phyloP scores from a whole-genome alignment of 768 basidiomycete species.

The Guyanaporus albipodus region DNA sequence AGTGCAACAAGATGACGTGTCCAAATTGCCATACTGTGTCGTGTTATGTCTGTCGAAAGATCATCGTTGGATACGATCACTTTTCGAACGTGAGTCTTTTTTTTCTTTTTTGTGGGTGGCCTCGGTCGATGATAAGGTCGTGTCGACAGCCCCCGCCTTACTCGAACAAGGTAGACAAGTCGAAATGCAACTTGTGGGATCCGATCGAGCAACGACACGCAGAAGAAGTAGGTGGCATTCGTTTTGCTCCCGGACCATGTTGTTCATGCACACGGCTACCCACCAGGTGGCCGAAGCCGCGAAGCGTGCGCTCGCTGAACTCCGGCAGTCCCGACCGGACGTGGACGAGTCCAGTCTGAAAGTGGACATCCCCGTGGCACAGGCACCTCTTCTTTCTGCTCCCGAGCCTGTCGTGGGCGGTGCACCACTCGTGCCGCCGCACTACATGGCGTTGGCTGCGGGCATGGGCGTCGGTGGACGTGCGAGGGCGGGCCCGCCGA shows the following conservation, averaged over 20 bases:
- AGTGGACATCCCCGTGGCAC: constrained; percentile 53
- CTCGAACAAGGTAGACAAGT: constrained; percentile 23
- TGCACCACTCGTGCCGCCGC: no score
- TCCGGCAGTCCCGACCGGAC: constrained; percentile 58
- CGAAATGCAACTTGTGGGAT: constrained; percentile 69
- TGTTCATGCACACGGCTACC: background rate
- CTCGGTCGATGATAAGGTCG: no score
- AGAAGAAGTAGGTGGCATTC: constrained; percentile 48
- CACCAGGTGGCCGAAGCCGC: constrained; percentile 64
- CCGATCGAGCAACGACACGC: constrained; percentile 58
- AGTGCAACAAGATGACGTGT: constrained; percentile 94
- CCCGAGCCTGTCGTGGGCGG: background rate
- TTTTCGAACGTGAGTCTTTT: constrained; percentile 49
- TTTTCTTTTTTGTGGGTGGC: background rate
- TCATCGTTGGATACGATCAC: constrained; percentile 75
- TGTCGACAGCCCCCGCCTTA: constrained; percentile 23
- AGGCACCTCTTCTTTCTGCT: background rate
- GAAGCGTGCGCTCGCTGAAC: constrained; percentile 60
- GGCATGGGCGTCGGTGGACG: no score
- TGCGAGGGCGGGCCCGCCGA: no score
- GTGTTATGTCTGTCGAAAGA: constrained; percentile 79
- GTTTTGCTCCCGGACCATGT: background rate
- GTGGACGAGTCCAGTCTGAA: constrained; percentile 55
- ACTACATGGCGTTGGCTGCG: no score
- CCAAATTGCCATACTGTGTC: constrained; percentile 67